Conservation (phyloP, 768 basidiomycete genomes). For the Boletus reticulatus region DNA sequence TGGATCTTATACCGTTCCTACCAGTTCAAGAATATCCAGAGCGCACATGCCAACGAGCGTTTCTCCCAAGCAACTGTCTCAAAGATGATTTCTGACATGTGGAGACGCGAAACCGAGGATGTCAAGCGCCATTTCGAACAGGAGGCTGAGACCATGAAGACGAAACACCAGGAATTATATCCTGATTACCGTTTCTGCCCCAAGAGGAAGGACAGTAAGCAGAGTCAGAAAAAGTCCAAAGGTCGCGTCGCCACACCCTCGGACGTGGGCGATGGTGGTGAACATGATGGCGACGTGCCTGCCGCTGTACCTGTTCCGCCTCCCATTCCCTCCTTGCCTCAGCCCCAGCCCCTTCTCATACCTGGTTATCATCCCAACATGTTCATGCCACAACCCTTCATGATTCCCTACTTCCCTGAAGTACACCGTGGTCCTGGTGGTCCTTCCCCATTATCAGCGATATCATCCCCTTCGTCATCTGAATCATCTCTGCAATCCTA, state of each 20-base stretch:
- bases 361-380: neutral
- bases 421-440: slow-evolving; percentile 34
- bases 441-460: slow-evolving; percentile 55
- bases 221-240: slow-evolving; percentile 25
- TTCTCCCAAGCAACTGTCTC: slow-evolving; percentile 63
- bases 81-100: slow-evolving; percentile 57
- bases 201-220: slow-evolving; percentile 49
- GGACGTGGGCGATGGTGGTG: neutral
- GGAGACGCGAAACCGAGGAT: slow-evolving; percentile 52
- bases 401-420: slow-evolving; percentile 28
- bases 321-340: neutral
- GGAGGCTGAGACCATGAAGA: slow-evolving; percentile 51
- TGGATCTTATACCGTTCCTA: slow-evolving; percentile 81
- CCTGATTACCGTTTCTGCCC: slow-evolving; percentile 61
- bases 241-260: slow-evolving; percentile 19
- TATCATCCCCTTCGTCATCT: slow-evolving; percentile 42
- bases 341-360: neutral
- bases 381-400: slow-evolving; percentile 20
- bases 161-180: slow-evolving; percentile 47
- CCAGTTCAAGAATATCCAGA: slow-evolving; percentile 34
- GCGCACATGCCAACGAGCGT: slow-evolving; percentile 27
- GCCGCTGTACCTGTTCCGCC: neutral
- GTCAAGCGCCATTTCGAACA: slow-evolving; percentile 52
- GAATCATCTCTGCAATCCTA: slow-evolving; percentile 9
- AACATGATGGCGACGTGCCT: neutral